Percentiles rank a stretch among this genome's conserved stretches.
These are phyloP conservation scores for Apophysomyces variabilis DNA, from an alignment of 371 early-diverging fungal genomes.

Conservation along the genomic window DNA sequence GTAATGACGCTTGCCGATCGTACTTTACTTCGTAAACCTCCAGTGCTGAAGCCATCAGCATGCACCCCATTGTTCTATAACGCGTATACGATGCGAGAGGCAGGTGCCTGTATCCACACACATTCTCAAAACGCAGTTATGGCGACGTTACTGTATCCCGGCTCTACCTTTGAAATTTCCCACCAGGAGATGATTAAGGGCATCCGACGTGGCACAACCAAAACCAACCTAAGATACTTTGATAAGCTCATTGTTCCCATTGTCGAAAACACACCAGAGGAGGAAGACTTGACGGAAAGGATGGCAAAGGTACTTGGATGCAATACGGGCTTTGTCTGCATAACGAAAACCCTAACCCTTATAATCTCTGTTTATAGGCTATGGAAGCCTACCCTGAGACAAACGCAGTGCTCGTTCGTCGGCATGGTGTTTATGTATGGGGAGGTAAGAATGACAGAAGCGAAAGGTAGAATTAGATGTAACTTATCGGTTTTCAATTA, in stretches of 20 bases:
- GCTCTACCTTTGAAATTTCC: conserved; percentile 79
- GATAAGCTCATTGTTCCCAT: conserved; percentile 94
- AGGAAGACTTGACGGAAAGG: conserved; percentile 89
- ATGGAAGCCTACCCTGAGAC: conserved; percentile 92
- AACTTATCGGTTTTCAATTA: neutral
- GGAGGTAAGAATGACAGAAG: conserved; percentile 58
- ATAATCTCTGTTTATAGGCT: conserved; percentile 44
- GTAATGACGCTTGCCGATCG: conserved; percentile 73
- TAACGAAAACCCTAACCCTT: neutral
- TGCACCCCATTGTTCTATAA: conserved; percentile 97
- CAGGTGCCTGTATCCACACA: conserved; percentile 96
- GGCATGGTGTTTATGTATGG: conserved; percentile 95
- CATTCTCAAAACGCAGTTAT: conserved; percentile 96
- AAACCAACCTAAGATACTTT: conserved; percentile 69
- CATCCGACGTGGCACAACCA: conserved; percentile 79
- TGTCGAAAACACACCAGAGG: conserved; percentile 95
- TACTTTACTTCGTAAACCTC: conserved; percentile 73
- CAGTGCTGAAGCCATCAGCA: conserved; percentile 75
- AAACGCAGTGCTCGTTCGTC: conserved; percentile 92
- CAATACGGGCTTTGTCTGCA: neutral
- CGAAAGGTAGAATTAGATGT: neutral
- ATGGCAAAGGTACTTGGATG: conserved; percentile 76
- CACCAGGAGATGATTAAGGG: conserved; percentile 99
- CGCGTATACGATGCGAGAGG: conserved; percentile 86
- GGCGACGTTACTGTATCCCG: conserved; percentile 82